These are phyloP conservation scores for Vicia faba DNA, from an alignment of 306 rosid species.

Conservation along the genomic window DNA sequence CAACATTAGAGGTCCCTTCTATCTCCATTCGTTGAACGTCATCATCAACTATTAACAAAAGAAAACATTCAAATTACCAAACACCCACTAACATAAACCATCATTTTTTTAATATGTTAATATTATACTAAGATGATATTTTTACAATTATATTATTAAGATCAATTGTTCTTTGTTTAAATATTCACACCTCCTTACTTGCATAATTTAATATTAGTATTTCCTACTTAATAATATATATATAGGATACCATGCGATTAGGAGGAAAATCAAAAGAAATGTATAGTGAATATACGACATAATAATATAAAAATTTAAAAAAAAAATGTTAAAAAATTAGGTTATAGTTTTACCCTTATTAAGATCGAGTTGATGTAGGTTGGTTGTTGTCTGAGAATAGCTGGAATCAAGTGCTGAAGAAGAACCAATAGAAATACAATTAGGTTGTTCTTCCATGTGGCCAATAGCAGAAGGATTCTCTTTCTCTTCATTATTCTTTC, in stretches of 20 bases:
- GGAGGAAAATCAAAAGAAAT: neutral
- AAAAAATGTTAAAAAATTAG: neutral
- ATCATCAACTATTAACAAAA: neutral
- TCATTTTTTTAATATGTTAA: too few species aligned
- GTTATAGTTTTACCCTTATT: slow-evolving; percentile 1
- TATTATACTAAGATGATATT: too few species aligned
- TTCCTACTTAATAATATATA: neutral
- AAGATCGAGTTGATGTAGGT: neutral
- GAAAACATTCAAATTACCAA: neutral
- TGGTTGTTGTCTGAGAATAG: too few species aligned
- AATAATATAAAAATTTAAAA: neutral
- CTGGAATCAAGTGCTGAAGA: slow-evolving; percentile 6
- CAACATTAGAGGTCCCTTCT: neutral
- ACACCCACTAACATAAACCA: too few species aligned
- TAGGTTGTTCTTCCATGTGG: slow-evolving; percentile 41
- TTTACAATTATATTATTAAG: neutral
- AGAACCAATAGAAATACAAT: slow-evolving; percentile 27
- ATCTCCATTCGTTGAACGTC: neutral
- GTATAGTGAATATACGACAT: neutral
- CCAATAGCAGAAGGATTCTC: slow-evolving; percentile 34
- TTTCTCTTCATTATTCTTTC: slow-evolving; percentile 17
- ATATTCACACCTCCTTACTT: neutral
- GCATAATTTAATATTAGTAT: neutral
- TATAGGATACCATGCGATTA: too few species aligned
- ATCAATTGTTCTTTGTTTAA: neutral